Evolutionary conservation across 768 basidiomycete genomes (phyloP).

Genomic region (Wakefieldia striispora): DNA sequence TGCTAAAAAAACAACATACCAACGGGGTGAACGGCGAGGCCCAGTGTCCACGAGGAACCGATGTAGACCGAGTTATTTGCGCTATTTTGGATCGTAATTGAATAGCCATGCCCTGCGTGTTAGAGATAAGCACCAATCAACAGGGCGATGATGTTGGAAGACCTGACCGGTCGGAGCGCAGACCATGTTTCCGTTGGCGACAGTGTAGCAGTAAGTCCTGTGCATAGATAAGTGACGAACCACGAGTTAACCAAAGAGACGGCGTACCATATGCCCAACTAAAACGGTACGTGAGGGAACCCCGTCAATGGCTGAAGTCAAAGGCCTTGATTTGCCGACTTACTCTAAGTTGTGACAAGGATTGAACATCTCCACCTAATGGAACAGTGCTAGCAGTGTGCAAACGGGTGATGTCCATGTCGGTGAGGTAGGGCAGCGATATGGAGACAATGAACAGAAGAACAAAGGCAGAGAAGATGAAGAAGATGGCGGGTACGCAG

Average conservation of each 20-base stretch:
- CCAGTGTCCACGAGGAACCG: conserved; percentile 64
- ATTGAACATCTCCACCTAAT: conserved; percentile 14
- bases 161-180: conserved; percentile 49
- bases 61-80: conserved; percentile 37
- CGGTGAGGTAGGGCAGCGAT: conserved; percentile 67
- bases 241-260: neutral
- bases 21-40: conserved; percentile 72
- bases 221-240: conserved; percentile 4
- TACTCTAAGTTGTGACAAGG: conserved; percentile 52
- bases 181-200: conserved; percentile 33
- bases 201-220: conserved; percentile 64
- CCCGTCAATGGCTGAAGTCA: conserved; percentile 1
- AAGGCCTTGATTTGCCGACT: conserved; percentile 26
- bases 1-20: conserved; percentile 42
- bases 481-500: conserved; percentile 59
- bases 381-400: conserved; percentile 40
- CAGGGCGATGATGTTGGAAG: neutral
- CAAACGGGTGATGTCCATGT: conserved; percentile 63
- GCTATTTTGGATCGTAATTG: conserved; percentile 31
- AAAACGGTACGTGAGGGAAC: conserved; percentile 4
- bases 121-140: neutral
- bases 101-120: conserved; percentile 54
- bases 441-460: conserved; percentile 68
- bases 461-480: conserved; percentile 59
- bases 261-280: conserved; percentile 73